Base-by-base conservation (phyloP, 257 asterid genomes). In the Echites panduratus region DNA sequence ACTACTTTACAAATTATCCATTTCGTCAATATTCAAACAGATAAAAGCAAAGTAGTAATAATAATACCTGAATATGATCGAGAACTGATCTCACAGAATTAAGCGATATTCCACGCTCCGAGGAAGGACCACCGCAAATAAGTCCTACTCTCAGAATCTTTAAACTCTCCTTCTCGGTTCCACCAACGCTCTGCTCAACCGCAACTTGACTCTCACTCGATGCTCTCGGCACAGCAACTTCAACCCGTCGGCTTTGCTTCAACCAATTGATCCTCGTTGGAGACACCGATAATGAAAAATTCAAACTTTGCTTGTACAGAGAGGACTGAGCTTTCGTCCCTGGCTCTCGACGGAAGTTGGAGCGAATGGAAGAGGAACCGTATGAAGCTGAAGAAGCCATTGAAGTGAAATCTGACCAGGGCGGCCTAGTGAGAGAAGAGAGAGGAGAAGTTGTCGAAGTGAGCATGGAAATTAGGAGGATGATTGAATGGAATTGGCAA, bases 1-100 rank as follows among this genome's bases (percentile, higher is more conserved):
- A n/a, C 61, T 20, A n/a, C 29, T n/a, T 27, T 10, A 3, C 5
- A 26, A 13, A 13, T 29, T 40, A 59, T 29, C 41, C 66, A 26
- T 7, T 1, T 2, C 17, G 13, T 4, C 35, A 57, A 22, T 3
- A 24, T 57, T 9, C 1, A 22, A 26, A 59, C 8, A 26, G 7
- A 26, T 0, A n/a, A 13, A 1, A 59, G 41, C 8, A 29, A 12
- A 26, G 9, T 0, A 13, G 7, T 41, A 64, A 48, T 38, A 64
- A 48, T 38, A 88, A 32, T 32, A 88, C 96, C 96, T 89, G 92
- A 63, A 91, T 87, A 56, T 89, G 94, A 89, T 91, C 97, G 20
- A 91, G 92, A 63, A 91, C 97, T 9, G 97, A 91, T n/a, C 96
- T 90, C 61, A 92, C 96, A 44, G 97, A 89, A 69, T 91, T 91